phyloP scores from a whole-genome alignment of 2,329 filamentous ascomycete species.

The Elsinoe necatrix region DNA sequence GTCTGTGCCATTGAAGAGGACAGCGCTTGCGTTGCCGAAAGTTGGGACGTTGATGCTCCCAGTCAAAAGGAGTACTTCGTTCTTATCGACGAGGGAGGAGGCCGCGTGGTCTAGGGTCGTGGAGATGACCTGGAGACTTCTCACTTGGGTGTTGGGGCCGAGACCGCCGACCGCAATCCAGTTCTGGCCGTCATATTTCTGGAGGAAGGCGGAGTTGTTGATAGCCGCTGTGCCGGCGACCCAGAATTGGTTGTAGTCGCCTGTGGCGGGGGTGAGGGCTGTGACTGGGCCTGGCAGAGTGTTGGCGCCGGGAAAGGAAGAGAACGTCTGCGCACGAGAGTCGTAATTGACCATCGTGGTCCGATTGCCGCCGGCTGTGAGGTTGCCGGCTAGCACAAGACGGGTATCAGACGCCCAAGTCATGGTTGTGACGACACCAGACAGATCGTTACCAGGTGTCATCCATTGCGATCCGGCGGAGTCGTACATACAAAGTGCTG shows the following conservation, averaged over 20 bases:
- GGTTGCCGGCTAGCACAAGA: constrained; percentile 68
- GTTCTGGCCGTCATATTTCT: constrained; percentile 67
- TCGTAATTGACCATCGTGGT: constrained; percentile 68
- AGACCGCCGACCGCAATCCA: constrained; percentile 64
- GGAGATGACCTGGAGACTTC: constrained; percentile 72
- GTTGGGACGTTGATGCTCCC: constrained; percentile 67
- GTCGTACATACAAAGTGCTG: constrained; percentile 72
- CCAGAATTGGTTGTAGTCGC: constrained; percentile 69
- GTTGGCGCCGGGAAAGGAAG: constrained; percentile 50
- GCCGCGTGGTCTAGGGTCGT: constrained; percentile 59
- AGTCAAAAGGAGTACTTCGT: constrained; percentile 72
- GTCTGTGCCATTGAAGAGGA: constrained; percentile 73
- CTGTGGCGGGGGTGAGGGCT: constrained; percentile 64
- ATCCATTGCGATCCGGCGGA: constrained; percentile 66
- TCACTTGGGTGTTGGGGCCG: constrained; percentile 57
- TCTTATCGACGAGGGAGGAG: constrained; percentile 54
- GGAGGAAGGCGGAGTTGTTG: constrained; percentile 65
- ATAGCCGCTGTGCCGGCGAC: constrained; percentile 55
- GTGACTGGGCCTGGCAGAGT: constrained; percentile 72
- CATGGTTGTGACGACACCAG: constrained; percentile 62
- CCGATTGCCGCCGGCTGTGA: constrained; percentile 57
- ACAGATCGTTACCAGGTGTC: constrained; percentile 63
- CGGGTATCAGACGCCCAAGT: constrained; percentile 66
- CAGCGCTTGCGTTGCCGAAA: constrained; percentile 77
- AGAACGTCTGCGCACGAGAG: constrained; percentile 58